Conservation (phyloP, 768 basidiomycete genomes). For the Mycena alexandri region DNA sequence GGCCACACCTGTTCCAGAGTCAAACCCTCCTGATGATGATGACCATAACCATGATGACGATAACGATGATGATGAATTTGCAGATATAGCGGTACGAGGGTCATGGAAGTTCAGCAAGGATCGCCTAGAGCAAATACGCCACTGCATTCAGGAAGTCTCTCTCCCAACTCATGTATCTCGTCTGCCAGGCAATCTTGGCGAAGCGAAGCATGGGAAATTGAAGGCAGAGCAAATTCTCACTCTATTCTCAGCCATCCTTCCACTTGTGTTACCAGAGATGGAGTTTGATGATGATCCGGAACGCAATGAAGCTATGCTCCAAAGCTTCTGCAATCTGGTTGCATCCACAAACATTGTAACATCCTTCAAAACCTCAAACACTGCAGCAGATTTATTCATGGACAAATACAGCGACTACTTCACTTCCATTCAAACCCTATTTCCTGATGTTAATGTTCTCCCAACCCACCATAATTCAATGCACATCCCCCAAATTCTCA, state of each 20-base stretch:
- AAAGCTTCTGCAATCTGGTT: conserved; percentile 33
- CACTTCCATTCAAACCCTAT: conserved; percentile 11
- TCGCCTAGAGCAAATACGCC: conserved; percentile 1
- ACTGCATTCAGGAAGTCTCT: conserved; percentile 4
- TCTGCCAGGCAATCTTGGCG: conserved; percentile 39
- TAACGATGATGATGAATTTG: conserved; percentile 23
- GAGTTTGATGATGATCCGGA: conserved; percentile 17
- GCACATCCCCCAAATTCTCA: conserved; percentile 26
- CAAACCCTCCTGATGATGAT: too few species aligned
- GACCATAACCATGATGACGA: too few species aligned
- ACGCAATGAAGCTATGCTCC: conserved; percentile 13
- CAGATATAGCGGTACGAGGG: conserved; percentile 16
- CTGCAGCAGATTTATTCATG: conserved; percentile 32
- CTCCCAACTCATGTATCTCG: conserved; percentile 34
- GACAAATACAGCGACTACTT: conserved; percentile 26
- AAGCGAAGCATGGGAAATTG: conserved; percentile 38
- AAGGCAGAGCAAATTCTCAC: conserved; percentile 38
- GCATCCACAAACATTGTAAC: conserved; percentile 32
- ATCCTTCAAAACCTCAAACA: conserved; percentile 29
- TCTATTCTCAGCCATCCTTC: conserved; percentile 31
- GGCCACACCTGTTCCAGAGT: too few species aligned
- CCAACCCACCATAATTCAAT: conserved; percentile 38
- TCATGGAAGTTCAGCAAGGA: conserved; percentile 20
- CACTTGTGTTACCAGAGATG: conserved; percentile 31
- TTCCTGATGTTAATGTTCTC: conserved; percentile 8